A percentile compares a stretch with the other conserved stretches of the same genome.
Evolutionary conservation across 192 early-diverging fungal genomes (phyloP).

Genomic region (Podila horticola): DNA sequence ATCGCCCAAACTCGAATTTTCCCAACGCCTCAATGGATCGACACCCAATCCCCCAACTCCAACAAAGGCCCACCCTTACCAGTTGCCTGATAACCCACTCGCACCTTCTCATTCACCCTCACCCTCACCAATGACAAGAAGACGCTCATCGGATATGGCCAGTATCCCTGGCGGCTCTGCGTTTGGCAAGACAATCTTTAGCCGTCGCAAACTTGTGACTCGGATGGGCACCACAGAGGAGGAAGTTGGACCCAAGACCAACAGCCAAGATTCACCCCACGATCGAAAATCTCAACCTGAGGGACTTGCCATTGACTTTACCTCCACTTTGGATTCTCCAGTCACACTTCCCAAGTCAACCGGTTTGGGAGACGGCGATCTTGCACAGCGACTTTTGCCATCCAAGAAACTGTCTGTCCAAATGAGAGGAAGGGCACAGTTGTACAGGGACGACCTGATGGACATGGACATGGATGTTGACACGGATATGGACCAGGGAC

Average conservation of each 20-base stretch:
- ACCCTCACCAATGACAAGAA: conserved; percentile 13
- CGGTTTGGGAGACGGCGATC: not conserved
- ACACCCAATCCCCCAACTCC: not conserved
- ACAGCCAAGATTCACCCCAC: not conserved
- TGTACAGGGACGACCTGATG: conserved; percentile 5
- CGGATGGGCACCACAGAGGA: not conserved
- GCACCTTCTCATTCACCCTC: conserved; percentile 13
- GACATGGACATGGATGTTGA: conserved; percentile 17
- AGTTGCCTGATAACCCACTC: not conserved
- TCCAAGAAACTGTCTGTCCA: not conserved
- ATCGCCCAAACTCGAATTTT: conserved; percentile 4
- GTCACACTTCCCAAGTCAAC: too few species aligned
- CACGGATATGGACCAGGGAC: conserved; percentile 26
- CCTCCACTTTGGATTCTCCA: too few species aligned
- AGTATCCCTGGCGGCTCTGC: conserved; percentile 14
- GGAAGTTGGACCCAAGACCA: not conserved
- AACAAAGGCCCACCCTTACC: not conserved
- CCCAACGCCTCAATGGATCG: not conserved
- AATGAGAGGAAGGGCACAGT: not conserved
- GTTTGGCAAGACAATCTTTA: conserved; percentile 9
- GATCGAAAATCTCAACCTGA: too few species aligned
- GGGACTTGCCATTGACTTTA: too few species aligned
- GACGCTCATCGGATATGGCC: conserved; percentile 23
- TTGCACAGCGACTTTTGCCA: conserved; percentile 3
- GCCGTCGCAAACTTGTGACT: too few species aligned